A percentile compares a stretch with the other conserved stretches of the same genome.
Evolutionary conservation across 2,329 filamentous ascomycete species (phyloP).

Genomic region (Microcyclospora tardicrescens): DNA sequence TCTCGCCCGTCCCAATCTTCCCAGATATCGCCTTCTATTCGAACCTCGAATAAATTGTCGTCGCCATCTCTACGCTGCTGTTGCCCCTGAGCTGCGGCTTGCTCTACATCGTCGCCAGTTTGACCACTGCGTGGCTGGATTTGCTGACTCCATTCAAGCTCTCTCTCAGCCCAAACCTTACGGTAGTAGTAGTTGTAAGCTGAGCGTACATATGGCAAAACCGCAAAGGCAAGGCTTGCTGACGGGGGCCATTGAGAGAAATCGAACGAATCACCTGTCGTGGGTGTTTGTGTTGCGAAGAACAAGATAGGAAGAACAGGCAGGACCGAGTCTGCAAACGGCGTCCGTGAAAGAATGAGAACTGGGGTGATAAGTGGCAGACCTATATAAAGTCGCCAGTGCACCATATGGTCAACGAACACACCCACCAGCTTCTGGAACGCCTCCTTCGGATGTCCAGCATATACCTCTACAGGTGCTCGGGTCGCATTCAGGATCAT

Average conservation of each 20-base stretch:
- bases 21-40: constrained; percentile 28
- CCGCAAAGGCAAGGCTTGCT: constrained; percentile 51
- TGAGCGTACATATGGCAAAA: constrained; percentile 51
- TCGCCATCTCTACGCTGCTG: constrained; percentile 7
- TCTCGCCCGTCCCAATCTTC: constrained; percentile 30
- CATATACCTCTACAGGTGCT: constrained; percentile 13
- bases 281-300: constrained; percentile 42
- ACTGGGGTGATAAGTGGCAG: constrained; percentile 55
- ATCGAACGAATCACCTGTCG: constrained; percentile 31
- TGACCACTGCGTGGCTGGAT: constrained; percentile 41
- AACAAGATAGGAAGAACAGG: constrained; percentile 51
- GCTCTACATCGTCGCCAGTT: constrained; percentile 13
- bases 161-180: constrained; percentile 42
- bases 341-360: constrained; percentile 54
- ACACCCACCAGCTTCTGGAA: constrained; percentile 7
- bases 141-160: constrained; percentile 49
- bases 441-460: constrained; percentile 7
- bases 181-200: constrained; percentile 53
- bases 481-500: constrained; percentile 14
- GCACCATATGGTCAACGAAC: constrained; percentile 14
- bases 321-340: constrained; percentile 49
- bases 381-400: constrained; percentile 44
- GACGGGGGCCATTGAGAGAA: constrained; percentile 53
- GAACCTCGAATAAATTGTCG: constrained; percentile 23
- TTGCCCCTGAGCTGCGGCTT: constrained; percentile 1